These are phyloP conservation scores for Ophiostoma pallidulum DNA, from an alignment of 2,329 filamentous ascomycete genomes.

Conservation along the genomic window DNA sequence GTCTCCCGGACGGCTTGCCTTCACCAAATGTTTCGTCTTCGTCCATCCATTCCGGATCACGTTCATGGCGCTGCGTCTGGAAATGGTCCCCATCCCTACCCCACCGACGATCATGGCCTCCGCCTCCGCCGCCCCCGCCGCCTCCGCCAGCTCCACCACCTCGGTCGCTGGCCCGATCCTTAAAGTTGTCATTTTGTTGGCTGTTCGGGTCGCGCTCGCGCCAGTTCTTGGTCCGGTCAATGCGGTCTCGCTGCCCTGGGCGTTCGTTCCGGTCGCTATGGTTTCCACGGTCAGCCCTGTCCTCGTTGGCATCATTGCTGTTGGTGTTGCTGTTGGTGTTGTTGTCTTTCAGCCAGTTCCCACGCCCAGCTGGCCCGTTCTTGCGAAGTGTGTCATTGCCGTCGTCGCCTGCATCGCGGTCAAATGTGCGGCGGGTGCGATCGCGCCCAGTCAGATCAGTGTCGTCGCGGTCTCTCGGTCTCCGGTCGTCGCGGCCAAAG, in stretches of 20 bases:
- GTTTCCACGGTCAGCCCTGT: conserved; percentile 19
- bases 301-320: conserved; percentile 19
- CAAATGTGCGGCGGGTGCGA: conserved; percentile 22
- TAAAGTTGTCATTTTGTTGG: conserved; percentile 24
- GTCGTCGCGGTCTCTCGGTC: conserved; percentile 38
- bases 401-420: conserved; percentile 30
- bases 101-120: conserved; percentile 40
- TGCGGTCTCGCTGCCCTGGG: conserved; percentile 40
- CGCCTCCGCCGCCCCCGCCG: background rate
- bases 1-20: conserved; percentile 29
- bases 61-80: conserved; percentile 46
- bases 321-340: conserved; percentile 19
- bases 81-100: conserved; percentile 37
- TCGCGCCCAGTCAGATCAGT: conserved; percentile 24
- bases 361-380: conserved; percentile 51
- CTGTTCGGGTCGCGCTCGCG: conserved; percentile 42
- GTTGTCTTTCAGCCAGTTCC: conserved; percentile 62
- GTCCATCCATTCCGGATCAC: conserved; percentile 89
- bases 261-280: conserved; percentile 18
- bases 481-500: conserved; percentile 48
- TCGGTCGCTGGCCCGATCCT: conserved; percentile 48
- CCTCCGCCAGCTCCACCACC: background rate
- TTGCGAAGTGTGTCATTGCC: conserved; percentile 48
- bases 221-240: conserved; percentile 53
- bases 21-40: conserved; percentile 26